Evolutionary conservation across 1,284 basidiomycete species (phyloP).

Genomic region (Marasmius oreades): DNA sequence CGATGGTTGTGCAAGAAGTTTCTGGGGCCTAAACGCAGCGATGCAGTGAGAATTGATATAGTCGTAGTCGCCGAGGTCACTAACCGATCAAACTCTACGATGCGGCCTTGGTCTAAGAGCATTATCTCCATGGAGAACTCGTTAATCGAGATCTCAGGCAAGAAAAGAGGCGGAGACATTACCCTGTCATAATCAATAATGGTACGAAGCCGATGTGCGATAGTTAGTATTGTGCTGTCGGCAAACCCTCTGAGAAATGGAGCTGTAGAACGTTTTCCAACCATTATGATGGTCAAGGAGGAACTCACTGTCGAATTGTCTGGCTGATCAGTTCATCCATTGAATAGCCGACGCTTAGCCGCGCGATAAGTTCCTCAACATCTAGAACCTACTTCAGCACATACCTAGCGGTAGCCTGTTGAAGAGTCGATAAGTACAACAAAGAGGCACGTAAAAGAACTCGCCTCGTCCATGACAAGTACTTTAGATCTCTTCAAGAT

Average conservation of each 20-base stretch:
- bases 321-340: slow-evolving; percentile 73
- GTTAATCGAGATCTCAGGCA: not conserved
- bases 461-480: slow-evolving; percentile 79
- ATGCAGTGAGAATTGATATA: not conserved
- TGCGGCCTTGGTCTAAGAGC: slow-evolving; percentile 83
- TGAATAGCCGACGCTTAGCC: slow-evolving; percentile 67
- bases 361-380: slow-evolving; percentile 6
- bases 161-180: slow-evolving; percentile 14
- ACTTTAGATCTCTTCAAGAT: slow-evolving; percentile 75
- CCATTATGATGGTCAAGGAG: not conserved
- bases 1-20: slow-evolving; percentile 59
- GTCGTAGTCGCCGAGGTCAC: slow-evolving; percentile 11
- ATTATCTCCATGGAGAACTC: slow-evolving; percentile 57
- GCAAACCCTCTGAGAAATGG: slow-evolving; percentile 57
- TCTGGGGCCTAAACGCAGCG: slow-evolving; percentile 47
- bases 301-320: slow-evolving; percentile 67
- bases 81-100: slow-evolving; percentile 75
- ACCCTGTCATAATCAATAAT: slow-evolving; percentile 69
- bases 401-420: slow-evolving; percentile 64
- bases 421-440: slow-evolving; percentile 10
- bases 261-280: not conserved
- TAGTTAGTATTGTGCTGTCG: slow-evolving; percentile 63
- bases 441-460: slow-evolving; percentile 23
- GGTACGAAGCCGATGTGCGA: slow-evolving; percentile 69
- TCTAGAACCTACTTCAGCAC: slow-evolving; percentile 13